A percentile compares a stretch with the other conserved stretches of the same genome.
Evolutionary conservation across 371 early-diverging fungal species (phyloP).

Genomic region (Mortierella sp.): DNA sequence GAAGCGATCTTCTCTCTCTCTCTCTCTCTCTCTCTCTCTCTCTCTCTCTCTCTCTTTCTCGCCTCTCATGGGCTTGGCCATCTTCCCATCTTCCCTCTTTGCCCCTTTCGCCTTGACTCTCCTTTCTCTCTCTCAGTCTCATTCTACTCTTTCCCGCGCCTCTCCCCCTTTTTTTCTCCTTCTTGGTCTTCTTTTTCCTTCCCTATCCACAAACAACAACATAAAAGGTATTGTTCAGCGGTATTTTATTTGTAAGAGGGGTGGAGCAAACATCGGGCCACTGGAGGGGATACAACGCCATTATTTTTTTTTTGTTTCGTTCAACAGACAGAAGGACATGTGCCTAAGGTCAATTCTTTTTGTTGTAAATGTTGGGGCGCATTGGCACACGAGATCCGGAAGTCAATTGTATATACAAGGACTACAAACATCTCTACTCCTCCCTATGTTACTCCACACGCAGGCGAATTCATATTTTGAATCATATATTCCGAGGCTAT

Average conservation of each 20-base stretch:
- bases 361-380: neutral
- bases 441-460: neutral
- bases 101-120: slow-evolving; percentile 4
- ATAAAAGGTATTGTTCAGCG: neutral
- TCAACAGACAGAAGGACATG: neutral
- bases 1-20: neutral
- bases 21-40: neutral
- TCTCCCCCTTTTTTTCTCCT: neutral
- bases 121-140: slow-evolving; percentile 1
- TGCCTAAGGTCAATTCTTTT: neutral
- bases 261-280: neutral
- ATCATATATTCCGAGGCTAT: neutral
- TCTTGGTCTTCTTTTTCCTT: neutral
- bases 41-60: neutral
- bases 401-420: too few species aligned
- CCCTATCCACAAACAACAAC: neutral
- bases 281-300: neutral
- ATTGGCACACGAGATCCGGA: neutral
- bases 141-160: slow-evolving; percentile 23
- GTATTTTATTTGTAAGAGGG: neutral
- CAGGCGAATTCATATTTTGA: neutral
- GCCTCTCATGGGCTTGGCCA: neutral
- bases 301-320: neutral
- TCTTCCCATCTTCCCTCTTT: slow-evolving; percentile 7
- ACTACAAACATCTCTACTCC: neutral